Conservation (phyloP, 1,284 basidiomycete species). For the Microbotryum scabiosae region DNA sequence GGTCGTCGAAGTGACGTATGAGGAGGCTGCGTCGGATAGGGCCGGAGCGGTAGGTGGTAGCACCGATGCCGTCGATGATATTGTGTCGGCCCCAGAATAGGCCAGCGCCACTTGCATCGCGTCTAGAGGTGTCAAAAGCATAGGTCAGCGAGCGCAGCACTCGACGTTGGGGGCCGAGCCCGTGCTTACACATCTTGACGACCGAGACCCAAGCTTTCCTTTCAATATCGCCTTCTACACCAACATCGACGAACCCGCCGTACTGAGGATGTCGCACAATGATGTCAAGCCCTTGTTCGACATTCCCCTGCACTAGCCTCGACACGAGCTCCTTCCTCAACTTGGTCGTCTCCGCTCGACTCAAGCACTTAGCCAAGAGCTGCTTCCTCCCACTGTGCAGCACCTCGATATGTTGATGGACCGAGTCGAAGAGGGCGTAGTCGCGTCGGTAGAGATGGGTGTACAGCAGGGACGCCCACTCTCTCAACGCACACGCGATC, state of each 20-base stretch:
- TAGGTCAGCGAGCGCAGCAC: not conserved
- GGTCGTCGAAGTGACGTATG: too few species aligned
- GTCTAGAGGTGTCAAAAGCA: conserved; percentile 5
- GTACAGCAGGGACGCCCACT: conserved; percentile 90
- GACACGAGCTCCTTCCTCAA: conserved; percentile 80
- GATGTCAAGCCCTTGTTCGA: conserved; percentile 84
- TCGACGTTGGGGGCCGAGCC: not conserved
- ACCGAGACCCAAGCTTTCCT: conserved; percentile 42
- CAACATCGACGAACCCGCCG: conserved; percentile 65
- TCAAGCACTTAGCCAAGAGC: conserved; percentile 77
- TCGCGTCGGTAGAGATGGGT: conserved; percentile 79
- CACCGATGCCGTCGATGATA: not conserved
- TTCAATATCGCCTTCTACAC: conserved; percentile 46
- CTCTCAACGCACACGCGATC: conserved; percentile 87
- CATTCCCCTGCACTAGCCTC: conserved; percentile 78
- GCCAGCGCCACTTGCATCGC: conserved; percentile 39
- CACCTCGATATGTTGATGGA: conserved; percentile 82
- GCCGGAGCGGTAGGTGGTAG: too few species aligned
- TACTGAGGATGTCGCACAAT: conserved; percentile 89
- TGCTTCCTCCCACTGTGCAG: conserved; percentile 83
- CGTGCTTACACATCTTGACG: conserved; percentile 63
- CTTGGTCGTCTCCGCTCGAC: conserved; percentile 72
- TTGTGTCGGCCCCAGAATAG: conserved; percentile 30
- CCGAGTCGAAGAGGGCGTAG: conserved; percentile 78
- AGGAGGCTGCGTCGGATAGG: too few species aligned